These are phyloP conservation scores for Hypoxylon sp. DNA, from an alignment of 2,329 filamentous ascomycete genomes.

Conservation along the genomic window DNA sequence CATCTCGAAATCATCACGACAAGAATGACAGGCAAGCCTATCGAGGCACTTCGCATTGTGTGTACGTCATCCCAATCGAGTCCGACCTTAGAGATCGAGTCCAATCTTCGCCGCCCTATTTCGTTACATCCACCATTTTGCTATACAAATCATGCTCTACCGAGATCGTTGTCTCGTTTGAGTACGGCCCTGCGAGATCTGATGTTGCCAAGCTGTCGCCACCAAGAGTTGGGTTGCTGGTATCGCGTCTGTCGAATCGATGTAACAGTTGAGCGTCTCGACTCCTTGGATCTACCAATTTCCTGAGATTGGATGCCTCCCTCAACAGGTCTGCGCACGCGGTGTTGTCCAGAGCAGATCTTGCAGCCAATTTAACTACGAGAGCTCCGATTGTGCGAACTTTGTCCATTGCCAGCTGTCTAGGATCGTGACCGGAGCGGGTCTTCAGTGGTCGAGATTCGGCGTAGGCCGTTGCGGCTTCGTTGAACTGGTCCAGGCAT, in stretches of 20 bases:
- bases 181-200: not conserved
- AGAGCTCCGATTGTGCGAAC: constrained; percentile 29
- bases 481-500: constrained; percentile 37
- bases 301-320: constrained; percentile 40
- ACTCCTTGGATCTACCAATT: constrained; percentile 37
- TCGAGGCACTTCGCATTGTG: not conserved
- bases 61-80: not conserved
- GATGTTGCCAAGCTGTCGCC: not conserved
- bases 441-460: constrained; percentile 11
- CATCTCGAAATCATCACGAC: not conserved
- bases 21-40: not conserved
- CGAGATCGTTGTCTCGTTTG: too few relatives aligned
- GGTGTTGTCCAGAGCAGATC: constrained; percentile 26
- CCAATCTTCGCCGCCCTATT: not conserved
- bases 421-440: constrained; percentile 32
- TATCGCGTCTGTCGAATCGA: constrained; percentile 28
- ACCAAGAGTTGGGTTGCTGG: not conserved
- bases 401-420: constrained; percentile 38
- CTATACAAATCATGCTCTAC: not conserved
- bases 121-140: not conserved
- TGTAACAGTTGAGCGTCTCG: constrained; percentile 25
- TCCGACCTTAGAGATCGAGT: not conserved
- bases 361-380: constrained; percentile 35
- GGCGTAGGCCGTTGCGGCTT: constrained; percentile 28
- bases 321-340: constrained; percentile 40